phyloP scores from a whole-genome alignment of 352 stramenopile genomes.

The Pythium apleroticum region DNA sequence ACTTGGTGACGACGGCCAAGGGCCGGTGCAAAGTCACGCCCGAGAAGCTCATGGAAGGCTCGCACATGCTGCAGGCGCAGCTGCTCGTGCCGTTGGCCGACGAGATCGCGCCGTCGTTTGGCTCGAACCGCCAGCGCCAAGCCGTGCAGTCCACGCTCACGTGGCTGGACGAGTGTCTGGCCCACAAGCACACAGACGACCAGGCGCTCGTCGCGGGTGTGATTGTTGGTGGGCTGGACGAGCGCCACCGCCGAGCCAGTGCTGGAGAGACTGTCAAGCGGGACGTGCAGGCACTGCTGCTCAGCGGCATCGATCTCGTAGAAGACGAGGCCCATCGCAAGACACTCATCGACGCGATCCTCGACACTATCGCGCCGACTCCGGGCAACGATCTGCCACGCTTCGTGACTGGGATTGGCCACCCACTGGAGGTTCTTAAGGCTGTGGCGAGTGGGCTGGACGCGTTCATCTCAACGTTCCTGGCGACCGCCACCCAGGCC shows the following conservation, averaged over 20 bases:
- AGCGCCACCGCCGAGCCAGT: constrained; percentile 48
- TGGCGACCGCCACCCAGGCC: constrained; percentile 44
- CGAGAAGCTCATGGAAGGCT: constrained; percentile 62
- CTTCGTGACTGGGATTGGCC: constrained; percentile 62
- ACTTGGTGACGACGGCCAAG: constrained; percentile 56
- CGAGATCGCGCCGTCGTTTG: constrained; percentile 54
- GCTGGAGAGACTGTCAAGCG: constrained; percentile 66
- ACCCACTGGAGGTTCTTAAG: constrained; percentile 60
- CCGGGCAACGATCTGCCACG: constrained; percentile 38
- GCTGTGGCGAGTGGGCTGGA: constrained; percentile 57
- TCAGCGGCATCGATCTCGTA: constrained; percentile 61
- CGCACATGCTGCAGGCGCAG: constrained; percentile 46
- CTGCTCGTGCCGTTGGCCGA: constrained; percentile 68
- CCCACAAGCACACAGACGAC: constrained; percentile 21
- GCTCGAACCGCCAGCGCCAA: constrained; percentile 63
- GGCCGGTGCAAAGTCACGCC: constrained; percentile 47
- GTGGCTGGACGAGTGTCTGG: constrained; percentile 70
- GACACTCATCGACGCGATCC: constrained; percentile 44
- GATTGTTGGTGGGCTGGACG: constrained; percentile 64
- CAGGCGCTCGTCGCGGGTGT: constrained; percentile 53
- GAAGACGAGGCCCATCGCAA: constrained; percentile 37
- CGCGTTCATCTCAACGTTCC: constrained; percentile 70
- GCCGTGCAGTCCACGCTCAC: constrained; percentile 64
- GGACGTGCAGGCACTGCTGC: constrained; percentile 59
- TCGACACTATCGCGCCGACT: constrained; percentile 35